Conservation (phyloP, 257 asterid genomes). For the Gentiana macrophylla region DNA sequence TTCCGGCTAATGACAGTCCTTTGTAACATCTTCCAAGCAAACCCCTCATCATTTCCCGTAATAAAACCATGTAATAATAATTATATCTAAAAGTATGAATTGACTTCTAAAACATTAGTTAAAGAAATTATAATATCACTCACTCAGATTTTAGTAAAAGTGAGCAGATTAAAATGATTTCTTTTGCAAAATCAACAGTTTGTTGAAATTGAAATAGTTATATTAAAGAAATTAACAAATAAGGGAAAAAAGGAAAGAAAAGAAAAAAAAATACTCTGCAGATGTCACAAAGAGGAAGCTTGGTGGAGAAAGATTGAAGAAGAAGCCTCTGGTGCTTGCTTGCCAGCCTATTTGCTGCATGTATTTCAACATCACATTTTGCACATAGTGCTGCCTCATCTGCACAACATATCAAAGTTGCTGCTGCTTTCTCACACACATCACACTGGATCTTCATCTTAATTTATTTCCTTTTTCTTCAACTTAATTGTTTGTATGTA, state of each 20-base stretch:
- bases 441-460: constrained; percentile 96
- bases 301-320: constrained; percentile 66
- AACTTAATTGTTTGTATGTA: background rate
- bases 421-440: constrained; percentile 93
- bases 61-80: too few species aligned
- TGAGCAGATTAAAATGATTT: background rate
- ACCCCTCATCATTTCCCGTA: too few species aligned
- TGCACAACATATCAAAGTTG: constrained; percentile 95
- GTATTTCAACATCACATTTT: constrained; percentile 75
- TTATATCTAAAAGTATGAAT: too few species aligned
- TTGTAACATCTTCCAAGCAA: too few species aligned
- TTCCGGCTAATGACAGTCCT: too few species aligned
- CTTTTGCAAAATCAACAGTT: background rate
- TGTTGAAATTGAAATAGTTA: too few species aligned
- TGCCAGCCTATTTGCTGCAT: constrained; percentile 92
- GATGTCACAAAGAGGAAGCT: constrained; percentile 92
- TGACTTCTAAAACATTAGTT: too few species aligned
- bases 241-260: too few species aligned
- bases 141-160: too few species aligned
- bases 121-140: too few species aligned
- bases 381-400: constrained; percentile 96
- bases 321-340: constrained; percentile 94
- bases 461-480: background rate
- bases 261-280: constrained; percentile 64
- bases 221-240: too few species aligned